Base-by-base conservation (phyloP, 129 eudicot species). In the Artemisia annua region DNA sequence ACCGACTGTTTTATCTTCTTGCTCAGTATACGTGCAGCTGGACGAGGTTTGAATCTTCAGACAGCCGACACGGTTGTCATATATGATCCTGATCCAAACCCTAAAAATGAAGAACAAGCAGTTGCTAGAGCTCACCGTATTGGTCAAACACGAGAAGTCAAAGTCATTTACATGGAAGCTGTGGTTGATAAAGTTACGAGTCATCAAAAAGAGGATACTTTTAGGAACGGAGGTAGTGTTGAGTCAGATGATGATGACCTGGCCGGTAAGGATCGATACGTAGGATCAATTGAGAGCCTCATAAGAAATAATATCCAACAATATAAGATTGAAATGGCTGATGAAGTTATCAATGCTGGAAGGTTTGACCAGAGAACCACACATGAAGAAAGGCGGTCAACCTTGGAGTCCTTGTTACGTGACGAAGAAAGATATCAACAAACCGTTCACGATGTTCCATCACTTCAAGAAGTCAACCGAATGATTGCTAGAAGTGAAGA, bases 301-400 rank as follows among this genome's bases (percentile, higher is more conserved):
- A 94, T 94, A 68, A 75, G 99, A 56, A 94, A 90, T 55, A 94
- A 94, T 61, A 94, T 94, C 39, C 99, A 94, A 68, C 99, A 94
- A 76, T 94, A 90, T 69, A 94, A 94, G 83, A 94, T 94, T 74
- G 99, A 94, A 55, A 94, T 94, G 99, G 99, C 99, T 16, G 99
- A 94, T 83, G 99, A 94, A 74, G 99, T 94, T 65, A 94, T 94
- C 61, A 94, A 94, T 71, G 97, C 99, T 26, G 99, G 99, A 51
- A 86, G 99, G 35, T 94, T 94, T 76, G 99, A 94, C 80, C 99
- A 94, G 77, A 90, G 99, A 83, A 94, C 99, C 0, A 94, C 99
- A 16, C 99, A 94, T 16, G 99, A 94, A 81, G 99, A 94, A 79
- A 73, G 99, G 51, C 87, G 99, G 4, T 64, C 92, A 76, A 94